A percentile compares a stretch with the other conserved stretches of the same genome.
Conservation (phyloP, 2,329 filamentous ascomycete species). For the Colletotrichum echinochloae region DNA sequence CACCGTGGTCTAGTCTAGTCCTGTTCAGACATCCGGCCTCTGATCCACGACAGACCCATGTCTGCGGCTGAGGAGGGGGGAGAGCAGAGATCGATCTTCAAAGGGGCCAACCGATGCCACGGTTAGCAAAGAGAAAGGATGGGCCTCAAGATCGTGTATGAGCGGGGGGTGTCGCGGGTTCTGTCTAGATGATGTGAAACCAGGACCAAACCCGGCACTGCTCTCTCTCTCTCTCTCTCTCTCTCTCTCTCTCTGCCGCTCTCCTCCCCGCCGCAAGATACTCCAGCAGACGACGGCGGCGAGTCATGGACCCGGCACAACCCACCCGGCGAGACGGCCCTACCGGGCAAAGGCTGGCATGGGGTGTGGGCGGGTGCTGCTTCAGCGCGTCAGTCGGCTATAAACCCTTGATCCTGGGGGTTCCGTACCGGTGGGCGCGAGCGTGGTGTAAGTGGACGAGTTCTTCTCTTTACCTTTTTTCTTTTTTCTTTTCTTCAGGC, state of each 20-base stretch:
- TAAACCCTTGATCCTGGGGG: slow-evolving; percentile 14
- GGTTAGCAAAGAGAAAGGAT: too few species aligned
- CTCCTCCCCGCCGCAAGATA: neutral
- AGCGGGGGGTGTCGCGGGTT: too few species aligned
- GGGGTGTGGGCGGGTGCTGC: neutral
- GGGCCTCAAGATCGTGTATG: too few species aligned
- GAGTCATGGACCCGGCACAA: slow-evolving; percentile 27
- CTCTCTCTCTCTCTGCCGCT: neutral
- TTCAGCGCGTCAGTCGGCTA: neutral
- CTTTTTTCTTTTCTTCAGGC: too few species aligned
- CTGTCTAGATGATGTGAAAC: slow-evolving; percentile 1
- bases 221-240: neutral
- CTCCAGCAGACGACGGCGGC: neutral
- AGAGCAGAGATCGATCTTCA: too few species aligned
- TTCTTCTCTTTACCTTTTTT: too few species aligned
- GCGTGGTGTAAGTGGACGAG: neutral
- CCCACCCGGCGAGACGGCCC: slow-evolving; percentile 9
- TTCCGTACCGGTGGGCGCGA: neutral
- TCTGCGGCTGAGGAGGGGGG: slow-evolving; percentile 10
- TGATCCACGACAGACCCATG: slow-evolving; percentile 27
- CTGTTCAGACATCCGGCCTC: neutral
- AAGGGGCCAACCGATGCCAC: too few species aligned
- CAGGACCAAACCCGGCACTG: neutral
- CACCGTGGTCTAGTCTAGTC: too few species aligned
- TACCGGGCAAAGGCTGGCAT: slow-evolving; percentile 21